These are phyloP conservation scores for Melocanna baccifera DNA, from an alignment of 176 grass and related monocot genomes.

Conservation along the genomic window DNA sequence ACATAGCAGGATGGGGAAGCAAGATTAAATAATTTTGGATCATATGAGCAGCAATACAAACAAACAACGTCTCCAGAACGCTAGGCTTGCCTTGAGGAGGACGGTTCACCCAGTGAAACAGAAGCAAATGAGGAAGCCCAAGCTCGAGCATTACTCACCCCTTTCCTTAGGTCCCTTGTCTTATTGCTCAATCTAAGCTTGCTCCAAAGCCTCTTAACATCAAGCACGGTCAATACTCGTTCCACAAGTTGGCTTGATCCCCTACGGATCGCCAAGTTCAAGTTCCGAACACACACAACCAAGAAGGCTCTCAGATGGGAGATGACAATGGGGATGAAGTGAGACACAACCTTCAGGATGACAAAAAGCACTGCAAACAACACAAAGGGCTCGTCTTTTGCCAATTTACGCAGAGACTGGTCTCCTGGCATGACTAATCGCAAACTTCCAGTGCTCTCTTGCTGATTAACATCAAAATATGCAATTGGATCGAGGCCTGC, in stretches of 20 bases:
- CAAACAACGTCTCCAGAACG: conserved; percentile 20
- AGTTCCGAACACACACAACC: conserved; percentile 21
- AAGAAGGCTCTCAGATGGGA: conserved; percentile 50
- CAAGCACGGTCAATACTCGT: conserved; percentile 36
- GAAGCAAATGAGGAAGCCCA: conserved; percentile 92
- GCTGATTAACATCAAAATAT: conserved; percentile 47
- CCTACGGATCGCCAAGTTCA: conserved; percentile 48
- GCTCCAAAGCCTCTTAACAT: conserved; percentile 66
- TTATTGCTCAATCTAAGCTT: conserved; percentile 64
- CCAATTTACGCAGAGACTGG: conserved; percentile 30
- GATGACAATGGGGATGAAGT: conserved; percentile 27
- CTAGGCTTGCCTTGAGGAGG: conserved; percentile 55
- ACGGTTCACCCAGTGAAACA: conserved; percentile 77
- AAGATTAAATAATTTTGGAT: conserved; percentile 25
- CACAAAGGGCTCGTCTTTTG: conserved; percentile 45
- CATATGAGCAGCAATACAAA: conserved; percentile 44
- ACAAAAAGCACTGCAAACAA: conserved; percentile 52
- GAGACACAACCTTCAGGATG: conserved; percentile 28
- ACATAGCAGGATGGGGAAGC: conserved; percentile 40
- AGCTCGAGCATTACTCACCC: conserved; percentile 74
- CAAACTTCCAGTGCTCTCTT: conserved; percentile 37
- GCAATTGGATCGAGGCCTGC: conserved; percentile 61
- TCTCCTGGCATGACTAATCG: conserved; percentile 5
- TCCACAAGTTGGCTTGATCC: conserved; percentile 58
- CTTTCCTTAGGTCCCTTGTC: conserved; percentile 60